Base-by-base conservation (phyloP, 176 grass and related monocot genomes). In the Saccharum officinarum region DNA sequence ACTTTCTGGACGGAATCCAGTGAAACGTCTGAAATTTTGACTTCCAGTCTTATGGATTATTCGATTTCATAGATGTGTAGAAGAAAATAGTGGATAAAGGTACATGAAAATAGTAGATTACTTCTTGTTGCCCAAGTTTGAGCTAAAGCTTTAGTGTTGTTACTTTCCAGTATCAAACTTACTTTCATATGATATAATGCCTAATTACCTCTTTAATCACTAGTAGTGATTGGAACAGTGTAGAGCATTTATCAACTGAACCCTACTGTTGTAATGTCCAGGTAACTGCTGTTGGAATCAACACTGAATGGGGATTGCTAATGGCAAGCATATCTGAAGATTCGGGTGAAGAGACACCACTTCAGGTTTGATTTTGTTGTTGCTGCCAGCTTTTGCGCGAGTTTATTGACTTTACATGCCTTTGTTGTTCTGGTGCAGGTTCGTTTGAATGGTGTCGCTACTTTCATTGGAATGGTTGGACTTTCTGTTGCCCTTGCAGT, bases 271-370 rank as follows among this genome's bases (percentile, higher is more conserved):
- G 76, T 80, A 75, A 80, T 82, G 50, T 70, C 62, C 82, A 99
- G 93, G 97, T 99, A 44, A 96, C 97, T 6, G 82, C 92, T 82
- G 97, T 99, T 83, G 97, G 97, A 60, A 89, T 96, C 70, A 96
- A 96, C 33, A 99, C 97, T 84, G 97, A 99, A 86, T 99, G 92
- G 93, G 93, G 97, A 59, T 37, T 94, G 20, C 84, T 99, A 33
- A 99, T 99, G 93, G 97, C 93, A 34, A 99, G 97, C 86, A 99
- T 99, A 91, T 99, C 97, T 55, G 97, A 99, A 89, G 93, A 99
- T 83, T 92, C 83, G 84, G 92, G 92, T 91, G 93, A 99, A 96
- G 97, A 99, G 84, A 99, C 93, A 84, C 93, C 97, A 69, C 86
- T 99, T 55, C 93, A 99, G 90, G 97, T 96, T 87, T 87, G 59